A percentile compares a stretch with the other conserved stretches of the same genome.
Conservation (phyloP, 768 basidiomycete species). For the Russula foetens region DNA sequence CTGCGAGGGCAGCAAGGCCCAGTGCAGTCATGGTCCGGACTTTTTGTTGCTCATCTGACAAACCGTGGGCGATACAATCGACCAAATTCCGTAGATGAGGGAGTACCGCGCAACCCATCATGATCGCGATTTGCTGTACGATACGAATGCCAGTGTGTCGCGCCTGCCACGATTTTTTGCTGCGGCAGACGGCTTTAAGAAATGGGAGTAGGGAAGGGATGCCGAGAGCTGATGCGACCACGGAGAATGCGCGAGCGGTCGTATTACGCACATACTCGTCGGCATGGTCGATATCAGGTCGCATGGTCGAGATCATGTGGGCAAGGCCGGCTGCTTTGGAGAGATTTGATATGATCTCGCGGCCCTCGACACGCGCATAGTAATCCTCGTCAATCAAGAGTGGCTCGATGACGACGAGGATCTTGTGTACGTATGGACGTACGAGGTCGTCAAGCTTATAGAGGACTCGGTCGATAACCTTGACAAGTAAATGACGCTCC, state of each 20-base stretch:
- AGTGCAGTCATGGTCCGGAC: conserved; percentile 95
- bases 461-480: conserved; percentile 96
- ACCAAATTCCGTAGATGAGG: conserved; percentile 96
- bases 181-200: conserved; percentile 96
- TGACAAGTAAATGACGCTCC: conserved; percentile 95
- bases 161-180: conserved; percentile 99
- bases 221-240: conserved; percentile 96
- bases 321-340: conserved; percentile 98
- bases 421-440: conserved; percentile 98
- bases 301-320: conserved; percentile 99
- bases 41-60: conserved; percentile 93
- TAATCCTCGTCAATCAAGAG: conserved; percentile 98
- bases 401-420: conserved; percentile 98
- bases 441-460: conserved; percentile 99
- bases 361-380: conserved; percentile 93
- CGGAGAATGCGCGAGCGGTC: conserved; percentile 96
- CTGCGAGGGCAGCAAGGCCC: conserved; percentile 87
- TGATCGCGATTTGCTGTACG: conserved; percentile 98
- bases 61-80: conserved; percentile 88
- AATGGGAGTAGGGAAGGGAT: conserved; percentile 97
- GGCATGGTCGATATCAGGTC: conserved; percentile 98
- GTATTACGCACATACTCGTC: conserved; percentile 99
- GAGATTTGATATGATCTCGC: conserved; percentile 97
- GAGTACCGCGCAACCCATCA: conserved; percentile 99
- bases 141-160: conserved; percentile 99